Evolutionary conservation across 192 early-diverging fungal genomes (phyloP).

Genomic region (Entophlyctis luteolus): DNA sequence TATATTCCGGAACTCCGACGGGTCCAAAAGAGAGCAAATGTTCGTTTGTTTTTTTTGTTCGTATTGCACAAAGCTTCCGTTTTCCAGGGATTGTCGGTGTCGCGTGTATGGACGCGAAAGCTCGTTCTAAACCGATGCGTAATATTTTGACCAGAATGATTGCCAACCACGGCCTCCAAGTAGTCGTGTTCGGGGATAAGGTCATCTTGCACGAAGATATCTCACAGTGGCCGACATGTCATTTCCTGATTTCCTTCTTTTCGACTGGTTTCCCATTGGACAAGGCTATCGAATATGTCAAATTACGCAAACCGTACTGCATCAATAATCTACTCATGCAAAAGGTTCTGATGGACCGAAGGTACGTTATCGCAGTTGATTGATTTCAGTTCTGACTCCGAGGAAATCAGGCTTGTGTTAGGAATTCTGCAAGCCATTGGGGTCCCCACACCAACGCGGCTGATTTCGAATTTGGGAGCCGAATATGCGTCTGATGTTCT

Average conservation of each 20-base stretch:
- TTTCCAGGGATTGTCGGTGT: slow-evolving; percentile 26
- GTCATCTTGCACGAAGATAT: slow-evolving; percentile 92
- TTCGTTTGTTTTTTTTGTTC: not conserved
- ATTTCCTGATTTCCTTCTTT: slow-evolving; percentile 97
- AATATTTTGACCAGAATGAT: slow-evolving; percentile 72
- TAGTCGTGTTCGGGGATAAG: slow-evolving; percentile 93
- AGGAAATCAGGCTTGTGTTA: slow-evolving; percentile 63
- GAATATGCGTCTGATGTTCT: not conserved
- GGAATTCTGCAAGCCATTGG: slow-evolving; percentile 71
- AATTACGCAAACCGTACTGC: slow-evolving; percentile 77
- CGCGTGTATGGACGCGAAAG: slow-evolving; percentile 38
- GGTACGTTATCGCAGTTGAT: not conserved
- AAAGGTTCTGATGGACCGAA: slow-evolving; percentile 80
- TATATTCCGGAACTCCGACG: no score
- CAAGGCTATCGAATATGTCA: slow-evolving; percentile 87
- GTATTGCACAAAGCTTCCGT: not conserved
- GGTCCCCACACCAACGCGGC: slow-evolving; percentile 76
- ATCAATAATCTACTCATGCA: slow-evolving; percentile 91
- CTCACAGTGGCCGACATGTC: slow-evolving; percentile 82
- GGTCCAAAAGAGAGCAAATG: no score
- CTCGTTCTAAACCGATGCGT: slow-evolving; percentile 93
- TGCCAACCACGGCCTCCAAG: slow-evolving; percentile 65
- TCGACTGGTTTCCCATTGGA: slow-evolving; percentile 87
- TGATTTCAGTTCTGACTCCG: not conserved
- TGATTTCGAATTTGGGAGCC: slow-evolving; percentile 46